Evolutionary conservation across 1,284 basidiomycete genomes (phyloP).

Genomic region (Neotropicomus parvogracilis): DNA sequence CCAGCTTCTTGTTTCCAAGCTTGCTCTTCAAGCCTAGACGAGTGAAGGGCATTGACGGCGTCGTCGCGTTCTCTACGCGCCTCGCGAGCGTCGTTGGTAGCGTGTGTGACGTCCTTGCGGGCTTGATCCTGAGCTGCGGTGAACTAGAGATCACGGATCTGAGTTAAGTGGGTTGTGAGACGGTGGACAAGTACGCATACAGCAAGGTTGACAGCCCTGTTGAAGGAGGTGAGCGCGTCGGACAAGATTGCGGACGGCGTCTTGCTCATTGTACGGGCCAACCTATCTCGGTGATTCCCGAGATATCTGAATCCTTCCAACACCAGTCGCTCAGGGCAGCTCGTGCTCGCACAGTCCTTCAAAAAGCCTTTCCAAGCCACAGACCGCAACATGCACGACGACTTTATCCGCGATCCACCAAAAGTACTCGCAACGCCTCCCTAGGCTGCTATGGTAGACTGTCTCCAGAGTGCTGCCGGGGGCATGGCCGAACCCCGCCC

Average conservation of each 20-base stretch:
- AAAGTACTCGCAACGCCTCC: conserved; percentile 12
- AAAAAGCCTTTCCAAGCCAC: conserved; percentile 35
- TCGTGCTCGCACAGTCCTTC: conserved; percentile 10
- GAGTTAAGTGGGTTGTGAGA: conserved; percentile 4
- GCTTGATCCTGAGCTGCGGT: conserved; percentile 43
- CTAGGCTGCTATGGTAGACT: neutral
- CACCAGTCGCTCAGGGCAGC: conserved; percentile 11
- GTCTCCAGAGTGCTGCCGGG: conserved; percentile 10
- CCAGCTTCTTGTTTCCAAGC: conserved; percentile 48
- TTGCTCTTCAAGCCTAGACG: conserved; percentile 44
- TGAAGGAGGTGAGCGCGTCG: conserved; percentile 34
- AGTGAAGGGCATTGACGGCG: conserved; percentile 45
- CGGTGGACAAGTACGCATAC: conserved; percentile 20
- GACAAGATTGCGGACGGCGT: conserved; percentile 29
- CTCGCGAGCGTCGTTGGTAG: conserved; percentile 43
- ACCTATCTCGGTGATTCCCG: conserved; percentile 29
- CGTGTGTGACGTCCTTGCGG: conserved; percentile 44
- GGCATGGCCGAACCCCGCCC: neutral
- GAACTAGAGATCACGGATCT: conserved; percentile 34
- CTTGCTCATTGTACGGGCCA: conserved; percentile 30
- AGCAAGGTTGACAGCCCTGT: conserved; percentile 33
- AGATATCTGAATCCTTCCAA: no score
- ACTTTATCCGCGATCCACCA: conserved; percentile 34
- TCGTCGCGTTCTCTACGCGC: conserved; percentile 54
- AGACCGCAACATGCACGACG: conserved; percentile 34